These are phyloP conservation scores for Talaromyces rugulosus DNA, from an alignment of 2,329 filamentous ascomycete genomes.

Conservation along the genomic window DNA sequence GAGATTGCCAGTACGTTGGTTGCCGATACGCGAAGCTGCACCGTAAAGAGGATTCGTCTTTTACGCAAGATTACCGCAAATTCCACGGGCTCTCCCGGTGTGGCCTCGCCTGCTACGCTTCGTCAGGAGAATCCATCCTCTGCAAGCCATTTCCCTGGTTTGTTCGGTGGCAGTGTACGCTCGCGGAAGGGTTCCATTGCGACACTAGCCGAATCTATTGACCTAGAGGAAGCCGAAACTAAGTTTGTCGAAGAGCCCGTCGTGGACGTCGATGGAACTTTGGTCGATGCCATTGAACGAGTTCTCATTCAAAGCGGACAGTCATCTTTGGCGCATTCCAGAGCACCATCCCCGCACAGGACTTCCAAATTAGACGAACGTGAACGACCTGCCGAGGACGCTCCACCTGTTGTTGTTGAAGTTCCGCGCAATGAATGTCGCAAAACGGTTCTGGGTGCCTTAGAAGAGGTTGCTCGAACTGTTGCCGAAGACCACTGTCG, in stretches of 20 bases:
- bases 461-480: conserved; percentile 53
- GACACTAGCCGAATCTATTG: conserved; percentile 16
- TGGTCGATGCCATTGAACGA: conserved; percentile 56
- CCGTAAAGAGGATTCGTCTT: conserved; percentile 54
- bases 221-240: conserved; percentile 41
- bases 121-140: conserved; percentile 22
- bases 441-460: conserved; percentile 51
- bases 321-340: conserved; percentile 38
- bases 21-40: conserved; percentile 52
- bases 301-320: conserved; percentile 45
- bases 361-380: conserved; percentile 25
- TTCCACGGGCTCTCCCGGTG: conserved; percentile 18
- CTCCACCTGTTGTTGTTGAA: conserved; percentile 33
- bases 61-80: conserved; percentile 40
- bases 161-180: conserved; percentile 11
- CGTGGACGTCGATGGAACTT: conserved; percentile 55
- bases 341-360: conserved; percentile 38
- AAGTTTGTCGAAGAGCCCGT: conserved; percentile 51
- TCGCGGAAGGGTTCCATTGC: conserved; percentile 21
- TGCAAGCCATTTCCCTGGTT: conserved; percentile 15
- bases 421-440: conserved; percentile 51
- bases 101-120: conserved; percentile 21
- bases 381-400: conserved; percentile 27
- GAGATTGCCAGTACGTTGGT: conserved; percentile 55
- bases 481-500: conserved; percentile 48